Percentiles rank a stretch among this genome's conserved stretches.
These are phyloP conservation scores for Thermomyces lanuginosus DNA, from an alignment of 2,329 filamentous ascomycete species.

Conservation along the genomic window DNA sequence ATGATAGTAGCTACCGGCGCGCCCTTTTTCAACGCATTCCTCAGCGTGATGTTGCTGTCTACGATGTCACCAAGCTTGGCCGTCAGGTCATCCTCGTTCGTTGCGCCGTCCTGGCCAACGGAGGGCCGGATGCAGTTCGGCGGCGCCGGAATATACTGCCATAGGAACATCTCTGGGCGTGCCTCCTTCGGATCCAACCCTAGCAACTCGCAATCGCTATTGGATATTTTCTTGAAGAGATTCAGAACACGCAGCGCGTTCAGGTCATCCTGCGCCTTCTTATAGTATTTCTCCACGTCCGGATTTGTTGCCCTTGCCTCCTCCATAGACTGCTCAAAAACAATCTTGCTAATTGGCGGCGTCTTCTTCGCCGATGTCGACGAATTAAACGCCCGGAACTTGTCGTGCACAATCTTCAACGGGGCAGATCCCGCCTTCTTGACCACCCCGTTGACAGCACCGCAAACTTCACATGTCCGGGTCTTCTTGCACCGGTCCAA, in stretches of 20 bases:
- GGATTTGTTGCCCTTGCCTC: conserved; percentile 60
- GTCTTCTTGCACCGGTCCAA: conserved; percentile 80
- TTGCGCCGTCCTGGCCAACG: conserved; percentile 80
- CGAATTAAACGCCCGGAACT: conserved; percentile 73
- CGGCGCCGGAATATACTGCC: conserved; percentile 88
- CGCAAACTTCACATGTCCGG: conserved; percentile 66
- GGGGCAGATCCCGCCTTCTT: conserved; percentile 67
- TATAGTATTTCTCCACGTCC: conserved; percentile 78
- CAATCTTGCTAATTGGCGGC: conserved; percentile 61
- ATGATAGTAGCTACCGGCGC: conserved; percentile 78
- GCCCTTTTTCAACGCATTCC: conserved; percentile 65
- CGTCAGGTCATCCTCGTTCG: conserved; percentile 90
- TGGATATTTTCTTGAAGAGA: conserved; percentile 73
- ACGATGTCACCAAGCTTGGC: conserved; percentile 95
- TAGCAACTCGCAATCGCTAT: conserved; percentile 76
- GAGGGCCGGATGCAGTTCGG: conserved; percentile 89
- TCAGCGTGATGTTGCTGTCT: conserved; percentile 75
- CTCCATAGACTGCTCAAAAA: conserved; percentile 72
- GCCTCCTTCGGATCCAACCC: conserved; percentile 76
- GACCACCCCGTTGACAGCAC: conserved; percentile 72
- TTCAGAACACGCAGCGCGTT: conserved; percentile 80
- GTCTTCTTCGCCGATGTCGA: conserved; percentile 77
- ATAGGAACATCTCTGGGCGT: conserved; percentile 90
- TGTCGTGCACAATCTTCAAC: conserved; percentile 90
- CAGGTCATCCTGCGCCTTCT: conserved; percentile 85